Conservation (phyloP, 2,329 filamentous ascomycete species). For the Hymenoscyphus albidus region DNA sequence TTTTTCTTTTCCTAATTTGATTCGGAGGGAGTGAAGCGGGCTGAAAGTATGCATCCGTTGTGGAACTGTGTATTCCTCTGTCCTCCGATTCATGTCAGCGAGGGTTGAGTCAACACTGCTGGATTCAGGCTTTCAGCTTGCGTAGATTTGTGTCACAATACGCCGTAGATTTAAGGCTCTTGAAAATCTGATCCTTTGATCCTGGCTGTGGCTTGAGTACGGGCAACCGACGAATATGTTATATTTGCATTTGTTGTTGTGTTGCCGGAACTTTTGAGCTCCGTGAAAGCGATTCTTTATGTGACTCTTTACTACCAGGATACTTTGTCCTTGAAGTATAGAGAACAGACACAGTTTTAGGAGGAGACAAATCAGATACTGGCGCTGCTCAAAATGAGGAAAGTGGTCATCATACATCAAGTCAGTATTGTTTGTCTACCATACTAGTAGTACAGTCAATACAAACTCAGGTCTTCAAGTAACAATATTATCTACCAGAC, state of each 20-base stretch:
- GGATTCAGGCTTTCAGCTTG: background rate
- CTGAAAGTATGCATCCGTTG: too few relatives aligned
- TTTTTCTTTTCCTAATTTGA: too few relatives aligned
- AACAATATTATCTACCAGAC: background rate
- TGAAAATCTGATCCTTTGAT: background rate
- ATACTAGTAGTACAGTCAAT: background rate
- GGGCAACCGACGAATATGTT: background rate
- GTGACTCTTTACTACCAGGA: background rate
- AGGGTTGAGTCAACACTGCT: background rate
- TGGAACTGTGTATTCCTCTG: too few relatives aligned
- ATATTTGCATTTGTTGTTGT: background rate
- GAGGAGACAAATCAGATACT: background rate
- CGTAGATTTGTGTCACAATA: background rate
- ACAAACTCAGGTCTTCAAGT: too few relatives aligned
- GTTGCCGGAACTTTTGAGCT: background rate
- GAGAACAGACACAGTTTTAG: background rate
- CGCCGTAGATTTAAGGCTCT: background rate
- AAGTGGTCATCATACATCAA: background rate
- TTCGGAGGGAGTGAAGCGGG: too few relatives aligned
- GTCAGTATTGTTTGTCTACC: background rate
- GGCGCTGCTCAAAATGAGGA: background rate
- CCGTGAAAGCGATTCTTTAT: background rate
- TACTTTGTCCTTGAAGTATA: background rate
- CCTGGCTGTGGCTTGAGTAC: background rate
- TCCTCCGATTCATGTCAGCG: background rate